Percentiles rank a stretch among this genome's conserved stretches.
phyloP scores from a whole-genome alignment of 345 rosid genomes.

The Eucalyptus grandis region DNA sequence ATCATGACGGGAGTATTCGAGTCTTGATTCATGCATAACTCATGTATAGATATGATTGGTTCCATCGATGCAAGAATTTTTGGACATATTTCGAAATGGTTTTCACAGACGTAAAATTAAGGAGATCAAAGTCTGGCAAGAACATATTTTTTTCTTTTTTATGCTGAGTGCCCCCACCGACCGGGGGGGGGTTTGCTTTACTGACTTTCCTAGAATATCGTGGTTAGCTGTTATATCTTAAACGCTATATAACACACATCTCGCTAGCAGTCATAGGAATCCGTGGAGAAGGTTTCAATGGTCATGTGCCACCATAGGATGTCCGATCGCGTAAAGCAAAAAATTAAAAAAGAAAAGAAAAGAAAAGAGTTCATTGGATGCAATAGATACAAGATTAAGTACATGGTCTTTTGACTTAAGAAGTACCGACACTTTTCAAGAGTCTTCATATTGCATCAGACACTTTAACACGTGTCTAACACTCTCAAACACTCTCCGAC shows the following conservation, averaged over 20 bases:
- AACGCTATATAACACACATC: not conserved
- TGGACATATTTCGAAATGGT: not conserved
- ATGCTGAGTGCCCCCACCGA: too few relatives aligned
- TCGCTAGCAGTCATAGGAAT: not conserved
- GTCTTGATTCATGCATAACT: not conserved
- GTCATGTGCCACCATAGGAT: not conserved
- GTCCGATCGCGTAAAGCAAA: not conserved
- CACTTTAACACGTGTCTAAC: too few relatives aligned
- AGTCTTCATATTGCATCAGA: too few relatives aligned
- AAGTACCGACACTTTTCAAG: too few relatives aligned
- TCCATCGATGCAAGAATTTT: fast-evolving
- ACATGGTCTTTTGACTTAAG: not conserved
- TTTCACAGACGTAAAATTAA: not conserved
- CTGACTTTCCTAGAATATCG: too few relatives aligned
- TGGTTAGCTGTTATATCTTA: not conserved
- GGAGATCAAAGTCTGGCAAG: not conserved
- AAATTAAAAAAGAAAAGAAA: not conserved
- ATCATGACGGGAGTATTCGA: not conserved
- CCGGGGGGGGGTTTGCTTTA: too few relatives aligned
- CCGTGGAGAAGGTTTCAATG: not conserved
- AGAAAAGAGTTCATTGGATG: not conserved
- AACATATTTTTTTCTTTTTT: not conserved
- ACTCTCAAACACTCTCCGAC: too few relatives aligned
- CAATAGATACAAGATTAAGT: not conserved
- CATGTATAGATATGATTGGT: not conserved